Evolutionary conservation across 495 filamentous ascomycete species (phyloP).

Genomic region (Hypoxylon lienhwacheense): DNA sequence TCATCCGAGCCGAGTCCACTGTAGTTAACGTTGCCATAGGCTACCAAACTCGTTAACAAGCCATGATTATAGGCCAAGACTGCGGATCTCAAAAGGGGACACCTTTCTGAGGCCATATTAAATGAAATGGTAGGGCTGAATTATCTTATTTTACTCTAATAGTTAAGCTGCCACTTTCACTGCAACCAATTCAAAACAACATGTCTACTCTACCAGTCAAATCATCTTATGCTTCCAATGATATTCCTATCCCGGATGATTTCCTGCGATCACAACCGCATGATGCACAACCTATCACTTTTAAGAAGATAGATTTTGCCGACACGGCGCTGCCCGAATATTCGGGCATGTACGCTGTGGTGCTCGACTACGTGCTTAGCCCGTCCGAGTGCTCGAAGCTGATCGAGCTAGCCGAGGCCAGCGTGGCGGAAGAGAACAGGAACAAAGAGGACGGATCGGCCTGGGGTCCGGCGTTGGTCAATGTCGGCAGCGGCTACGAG

Average conservation of each 20-base stretch:
- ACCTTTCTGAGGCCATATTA: too few species aligned
- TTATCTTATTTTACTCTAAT: too few species aligned
- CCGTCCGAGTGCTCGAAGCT: conserved; percentile 62
- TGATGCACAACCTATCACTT: conserved; percentile 40
- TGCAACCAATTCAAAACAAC: background rate
- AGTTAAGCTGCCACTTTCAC: too few species aligned
- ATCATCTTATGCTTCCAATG: conserved; percentile 37
- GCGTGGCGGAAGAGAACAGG: conserved; percentile 33
- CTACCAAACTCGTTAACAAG: too few species aligned
- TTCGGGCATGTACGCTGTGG: conserved; percentile 57
- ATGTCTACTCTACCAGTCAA: conserved; percentile 5
- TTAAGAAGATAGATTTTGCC: conserved; percentile 55
- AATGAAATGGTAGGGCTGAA: too few species aligned
- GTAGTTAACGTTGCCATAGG: too few species aligned
- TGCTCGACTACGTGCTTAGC: conserved; percentile 67
- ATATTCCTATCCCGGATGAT: conserved; percentile 39
- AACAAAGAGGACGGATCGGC: conserved; percentile 29
- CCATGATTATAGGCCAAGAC: too few species aligned
- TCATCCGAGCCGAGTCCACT: too few species aligned
- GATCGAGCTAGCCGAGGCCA: conserved; percentile 58
- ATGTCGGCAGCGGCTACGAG: conserved; percentile 65
- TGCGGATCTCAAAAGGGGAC: too few species aligned
- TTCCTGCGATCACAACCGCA: conserved; percentile 38
- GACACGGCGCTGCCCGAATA: conserved; percentile 56
- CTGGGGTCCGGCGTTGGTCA: conserved; percentile 70